Evolutionary conservation across 2,329 filamentous ascomycete species (phyloP), one percentile per base, ranked within the genome.

Genomic region (Huntiella savannae): DNA sequence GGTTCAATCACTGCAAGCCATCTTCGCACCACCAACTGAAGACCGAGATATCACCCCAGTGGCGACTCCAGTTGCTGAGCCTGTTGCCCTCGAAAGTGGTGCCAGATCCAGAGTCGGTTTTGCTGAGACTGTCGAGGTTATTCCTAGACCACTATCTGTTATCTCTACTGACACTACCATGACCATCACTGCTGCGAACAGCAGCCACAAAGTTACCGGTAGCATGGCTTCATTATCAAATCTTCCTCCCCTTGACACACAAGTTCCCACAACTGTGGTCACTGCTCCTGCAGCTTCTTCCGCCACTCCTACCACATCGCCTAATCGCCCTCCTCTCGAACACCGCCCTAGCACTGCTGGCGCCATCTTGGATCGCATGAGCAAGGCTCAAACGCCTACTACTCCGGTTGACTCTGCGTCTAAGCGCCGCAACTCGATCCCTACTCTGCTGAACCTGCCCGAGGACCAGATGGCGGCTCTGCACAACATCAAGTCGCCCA

Each of bases 101-200:
- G 68, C 70, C 3, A 72, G 77, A 50, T 71, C 77, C 37, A 70
- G 81, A 10, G 85, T 93, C 40, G 82, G 81, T 1, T 93, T 93
- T 56, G 85, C 82, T 1, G 85, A 92, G 52, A 82, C 75, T 8
- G 68, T 92, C 22, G 83, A 92, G 59, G 86, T 82, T 52, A 87
- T 87, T 54, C 81, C 81, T 4, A 74, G 84, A 8, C 86, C 87
- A 0, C 63, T 92, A 13, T 94, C 87, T 2, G 67, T 87, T 15
- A 77, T 92, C 11, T 93, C 85, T 1, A 87, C 78, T 15, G 85
- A 91, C 58, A 85, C 83, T 0, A 79, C 84, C 40, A 86, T 79
- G 56, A 91, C 81, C 2, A 64, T 75, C 46, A 85, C 82, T 1
- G 70, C 78, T 13, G 72, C 76, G 19, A 71, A 71, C 3, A 74